Conservation (phyloP, 2,329 filamentous ascomycete species). For the Myotisia sp. region DNA sequence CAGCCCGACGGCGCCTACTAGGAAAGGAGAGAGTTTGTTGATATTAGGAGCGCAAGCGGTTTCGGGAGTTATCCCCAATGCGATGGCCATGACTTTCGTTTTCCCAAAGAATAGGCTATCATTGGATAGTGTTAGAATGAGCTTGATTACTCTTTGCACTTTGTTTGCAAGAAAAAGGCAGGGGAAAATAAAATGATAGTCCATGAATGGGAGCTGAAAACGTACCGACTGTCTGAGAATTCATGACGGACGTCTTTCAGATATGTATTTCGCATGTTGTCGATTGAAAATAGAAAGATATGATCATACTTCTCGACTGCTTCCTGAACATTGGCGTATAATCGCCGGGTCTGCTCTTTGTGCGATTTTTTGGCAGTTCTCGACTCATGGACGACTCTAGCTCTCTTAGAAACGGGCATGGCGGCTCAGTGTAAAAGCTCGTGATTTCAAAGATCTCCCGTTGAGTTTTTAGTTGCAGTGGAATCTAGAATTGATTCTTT, state of each 20-base stretch:
- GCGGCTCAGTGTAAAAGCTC: too few relatives aligned
- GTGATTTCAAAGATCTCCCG: too few relatives aligned
- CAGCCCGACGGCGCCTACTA: constrained; percentile 73
- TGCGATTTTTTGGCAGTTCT: constrained; percentile 84
- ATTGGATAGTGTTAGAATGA: not conserved
- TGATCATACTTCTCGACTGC: constrained; percentile 72
- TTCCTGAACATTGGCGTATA: constrained; percentile 79
- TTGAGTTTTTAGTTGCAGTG: too few relatives aligned
- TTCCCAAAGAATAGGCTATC: constrained; percentile 94
- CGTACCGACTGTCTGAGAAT: constrained; percentile 68
- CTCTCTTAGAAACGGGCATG: constrained; percentile 96
- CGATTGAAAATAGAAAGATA: constrained; percentile 84
- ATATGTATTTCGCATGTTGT: constrained; percentile 97
- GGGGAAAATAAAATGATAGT: not conserved
- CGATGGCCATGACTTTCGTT: constrained; percentile 96
- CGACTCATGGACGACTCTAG: constrained; percentile 76
- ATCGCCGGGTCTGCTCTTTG: constrained; percentile 72
- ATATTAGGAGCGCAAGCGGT: constrained; percentile 71
- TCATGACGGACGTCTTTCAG: constrained; percentile 80
- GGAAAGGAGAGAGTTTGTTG: constrained; percentile 51
- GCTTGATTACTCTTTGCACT: not conserved
- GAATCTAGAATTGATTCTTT: too few relatives aligned
- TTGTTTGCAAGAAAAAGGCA: not conserved
- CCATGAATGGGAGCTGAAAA: constrained; percentile 14
- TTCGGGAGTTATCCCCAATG: constrained; percentile 63